Base-by-base conservation (phyloP, 371 early-diverging fungal species). In the Choanephora cucurbitarum region DNA sequence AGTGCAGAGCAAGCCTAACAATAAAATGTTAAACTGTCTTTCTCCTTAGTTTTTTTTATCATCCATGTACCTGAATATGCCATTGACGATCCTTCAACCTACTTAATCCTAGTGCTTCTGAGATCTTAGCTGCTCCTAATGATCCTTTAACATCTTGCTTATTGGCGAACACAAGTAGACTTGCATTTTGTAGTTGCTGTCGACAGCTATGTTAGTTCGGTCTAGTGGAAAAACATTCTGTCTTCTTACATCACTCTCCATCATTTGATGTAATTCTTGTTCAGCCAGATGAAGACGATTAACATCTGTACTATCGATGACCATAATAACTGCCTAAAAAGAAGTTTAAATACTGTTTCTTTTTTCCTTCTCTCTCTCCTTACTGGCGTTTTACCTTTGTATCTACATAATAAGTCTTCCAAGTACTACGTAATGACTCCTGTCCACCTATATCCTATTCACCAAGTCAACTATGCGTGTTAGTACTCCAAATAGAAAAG, bases 401-500 rank as follows among this genome's bases (percentile, higher is more conserved):
- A 49, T 88, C 83, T 34, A 79, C 69, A 65, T 86, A 90, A 65
- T 90, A 90, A 7, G 88, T 87, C 34, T 79, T 79, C 89, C 90
- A 90, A 44, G 88, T 82, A 6, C 83, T 62, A 32, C 90, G 77
- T 48, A 89, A 58, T 3, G 87, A 79, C 31, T 87, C 87, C 69
- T 90, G 90, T 1, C 90, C 90, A 10, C 89, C 90, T 52, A 90
- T 78, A 60, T 90, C 90, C 85, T 85, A 9, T 15, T 28, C 28
- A 28, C 7, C 28, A 28, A 28, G 28, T 28, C 28, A 28, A 28
- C 28, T 28, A 28, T 28, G 28, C 28, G 7, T 28, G 7, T 28
- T 28, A 5, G 28, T 28, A 7, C 28, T 7, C 7, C 7, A 7
- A 28, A 28, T 28, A 28, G 3, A 28, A 28, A 7, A 7, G 28